phyloP scores from a whole-genome alignment of 139 green algal genomes.

The Pedinophyceae sp. region DNA sequence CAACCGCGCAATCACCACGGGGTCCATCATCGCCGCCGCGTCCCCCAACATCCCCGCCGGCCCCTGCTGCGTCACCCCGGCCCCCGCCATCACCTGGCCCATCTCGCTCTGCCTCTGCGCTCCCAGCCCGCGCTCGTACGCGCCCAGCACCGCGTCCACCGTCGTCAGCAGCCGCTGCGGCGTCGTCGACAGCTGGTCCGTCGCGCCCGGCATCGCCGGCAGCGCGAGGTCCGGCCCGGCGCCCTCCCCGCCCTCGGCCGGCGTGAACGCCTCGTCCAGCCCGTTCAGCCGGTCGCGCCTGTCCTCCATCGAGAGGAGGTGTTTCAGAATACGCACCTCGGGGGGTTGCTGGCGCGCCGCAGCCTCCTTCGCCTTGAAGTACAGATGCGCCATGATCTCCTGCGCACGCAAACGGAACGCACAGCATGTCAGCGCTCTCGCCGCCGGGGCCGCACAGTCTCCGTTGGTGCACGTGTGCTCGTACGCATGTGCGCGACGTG shows the following conservation, averaged over 20 bases:
- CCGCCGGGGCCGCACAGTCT: neutral
- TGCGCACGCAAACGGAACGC: slow-evolving; percentile 28
- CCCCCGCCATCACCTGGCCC: no score
- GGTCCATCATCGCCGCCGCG: slow-evolving; percentile 44
- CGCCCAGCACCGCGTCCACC: slow-evolving; percentile 37
- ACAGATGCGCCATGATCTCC: slow-evolving; percentile 66
- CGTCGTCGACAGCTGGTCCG: slow-evolving; percentile 17
- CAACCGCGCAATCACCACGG: slow-evolving; percentile 46
- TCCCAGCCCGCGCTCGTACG: no score
- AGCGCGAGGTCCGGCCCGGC: slow-evolving; percentile 1
- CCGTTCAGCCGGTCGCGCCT: slow-evolving; percentile 18
- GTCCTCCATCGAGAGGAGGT: slow-evolving; percentile 41
- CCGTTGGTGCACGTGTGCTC: slow-evolving; percentile 6
- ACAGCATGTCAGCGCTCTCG: neutral
- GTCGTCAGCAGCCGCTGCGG: slow-evolving; percentile 29
- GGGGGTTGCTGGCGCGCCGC: slow-evolving; percentile 42
- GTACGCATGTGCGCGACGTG: neutral
- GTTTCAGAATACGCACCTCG: slow-evolving; percentile 72
- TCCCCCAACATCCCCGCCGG: slow-evolving; percentile 27
- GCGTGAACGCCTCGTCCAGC: slow-evolving; percentile 48
- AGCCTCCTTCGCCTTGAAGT: slow-evolving; percentile 57
- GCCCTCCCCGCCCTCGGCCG: slow-evolving; percentile 1
- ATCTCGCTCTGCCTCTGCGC: no score
- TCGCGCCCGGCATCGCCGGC: neutral
- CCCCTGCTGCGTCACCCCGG: slow-evolving; percentile 10